Percentiles rank a stretch among this genome's conserved stretches.
Conservation (phyloP, 371 early-diverging fungal species). For the Actinomucor elegans region DNA sequence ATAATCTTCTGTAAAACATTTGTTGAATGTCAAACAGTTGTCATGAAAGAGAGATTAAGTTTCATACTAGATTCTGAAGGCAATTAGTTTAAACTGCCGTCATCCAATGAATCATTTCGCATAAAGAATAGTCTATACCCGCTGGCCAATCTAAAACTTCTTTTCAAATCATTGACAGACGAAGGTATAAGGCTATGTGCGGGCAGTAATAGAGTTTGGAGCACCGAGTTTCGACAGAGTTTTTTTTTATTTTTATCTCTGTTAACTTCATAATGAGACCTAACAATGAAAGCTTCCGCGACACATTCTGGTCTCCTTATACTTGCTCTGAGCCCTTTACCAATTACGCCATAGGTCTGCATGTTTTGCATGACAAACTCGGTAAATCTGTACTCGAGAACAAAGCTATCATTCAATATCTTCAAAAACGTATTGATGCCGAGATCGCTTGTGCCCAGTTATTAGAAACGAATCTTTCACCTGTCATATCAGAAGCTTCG, state of each 20-base stretch:
- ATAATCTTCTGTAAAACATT: no score
- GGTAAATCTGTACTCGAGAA: conserved; percentile 1
- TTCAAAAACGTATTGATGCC: conserved; percentile 6
- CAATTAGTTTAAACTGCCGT: no score
- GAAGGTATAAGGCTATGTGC: no score
- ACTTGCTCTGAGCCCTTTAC: not conserved
- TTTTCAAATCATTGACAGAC: no score
- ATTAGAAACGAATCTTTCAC: not conserved
- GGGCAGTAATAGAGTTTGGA: no score
- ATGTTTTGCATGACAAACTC: conserved; percentile 1
- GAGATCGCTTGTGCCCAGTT: conserved; percentile 10
- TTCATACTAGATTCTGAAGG: no score
- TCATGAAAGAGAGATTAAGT: no score
- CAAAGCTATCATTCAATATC: not conserved
- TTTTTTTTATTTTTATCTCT: not conserved
- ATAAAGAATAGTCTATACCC: no score
- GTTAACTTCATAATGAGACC: not conserved
- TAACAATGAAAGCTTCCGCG: not conserved
- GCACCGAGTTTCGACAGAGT: no score
- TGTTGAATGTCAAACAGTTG: no score
- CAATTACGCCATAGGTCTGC: conserved; percentile 3
- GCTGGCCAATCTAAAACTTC: no score
- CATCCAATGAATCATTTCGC: no score
- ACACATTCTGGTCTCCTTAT: conserved; percentile 12
- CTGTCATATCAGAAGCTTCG: not conserved